A percentile compares a stretch with the other conserved stretches of the same genome.
phyloP scores from a whole-genome alignment of 2,329 filamentous ascomycete species.

The Aspergillus fumigatus region DNA sequence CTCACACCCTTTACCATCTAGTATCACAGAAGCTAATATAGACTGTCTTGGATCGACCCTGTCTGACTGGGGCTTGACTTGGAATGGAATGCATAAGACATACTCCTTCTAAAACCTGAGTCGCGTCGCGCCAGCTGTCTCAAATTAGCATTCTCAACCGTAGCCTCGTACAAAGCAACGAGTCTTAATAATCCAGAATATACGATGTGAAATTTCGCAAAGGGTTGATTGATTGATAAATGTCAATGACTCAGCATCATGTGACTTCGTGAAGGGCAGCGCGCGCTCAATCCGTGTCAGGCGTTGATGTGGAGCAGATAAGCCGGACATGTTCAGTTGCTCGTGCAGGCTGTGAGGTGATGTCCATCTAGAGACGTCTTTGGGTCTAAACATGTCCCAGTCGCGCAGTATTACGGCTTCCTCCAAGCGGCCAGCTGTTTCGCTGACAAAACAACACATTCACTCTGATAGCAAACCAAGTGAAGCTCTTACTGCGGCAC shows the following conservation, averaged over 20 bases:
- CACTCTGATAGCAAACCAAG: not conserved
- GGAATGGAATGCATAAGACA: no score
- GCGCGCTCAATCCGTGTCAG: constrained; percentile 5
- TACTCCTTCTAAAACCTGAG: no score
- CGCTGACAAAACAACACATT: constrained; percentile 1
- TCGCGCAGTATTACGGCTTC: constrained; percentile 41
- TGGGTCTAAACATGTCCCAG: constrained; percentile 18
- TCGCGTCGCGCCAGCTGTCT: no score
- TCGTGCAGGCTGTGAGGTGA: constrained; percentile 2
- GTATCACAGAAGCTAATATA: no score
- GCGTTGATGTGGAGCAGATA: constrained; percentile 2
- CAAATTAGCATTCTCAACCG: no score
- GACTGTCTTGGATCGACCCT: no score
- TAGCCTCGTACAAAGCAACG: no score
- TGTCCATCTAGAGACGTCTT: constrained; percentile 3
- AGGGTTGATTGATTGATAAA: not conserved
- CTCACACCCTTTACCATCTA: no score
- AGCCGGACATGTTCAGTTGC: not conserved
- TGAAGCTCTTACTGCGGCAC: constrained; percentile 13
- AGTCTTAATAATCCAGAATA: no score
- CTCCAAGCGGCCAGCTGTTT: constrained; percentile 39
- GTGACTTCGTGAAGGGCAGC: constrained; percentile 16
- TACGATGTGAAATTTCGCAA: not conserved
- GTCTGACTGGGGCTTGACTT: no score
- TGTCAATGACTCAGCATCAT: constrained; percentile 5